Evolutionary conservation across 495 filamentous ascomycete species (phyloP).

Genomic region (Parmelia sp.): DNA sequence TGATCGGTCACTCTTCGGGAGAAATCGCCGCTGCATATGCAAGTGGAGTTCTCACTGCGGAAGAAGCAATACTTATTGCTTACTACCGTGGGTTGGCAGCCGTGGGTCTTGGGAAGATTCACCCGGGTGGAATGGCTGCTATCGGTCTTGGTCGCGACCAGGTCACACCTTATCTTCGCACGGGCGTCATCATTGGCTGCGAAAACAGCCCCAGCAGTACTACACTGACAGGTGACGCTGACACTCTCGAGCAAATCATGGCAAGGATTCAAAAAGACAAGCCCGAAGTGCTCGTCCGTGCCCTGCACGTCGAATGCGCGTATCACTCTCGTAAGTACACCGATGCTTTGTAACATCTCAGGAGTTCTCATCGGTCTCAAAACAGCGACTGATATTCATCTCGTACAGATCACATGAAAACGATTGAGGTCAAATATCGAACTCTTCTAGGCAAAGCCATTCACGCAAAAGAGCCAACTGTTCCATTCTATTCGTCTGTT

Average conservation of each 20-base stretch:
- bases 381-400: neutral
- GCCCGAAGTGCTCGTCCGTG: slow-evolving; percentile 14
- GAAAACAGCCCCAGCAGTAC: slow-evolving; percentile 6
- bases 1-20: slow-evolving; percentile 57
- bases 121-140: slow-evolving; percentile 14
- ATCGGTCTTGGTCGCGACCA: slow-evolving; percentile 10
- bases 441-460: slow-evolving; percentile 4
- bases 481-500: slow-evolving; percentile 12
- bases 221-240: slow-evolving; percentile 8
- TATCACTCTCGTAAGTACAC: slow-evolving; percentile 12
- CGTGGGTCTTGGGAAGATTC: neutral
- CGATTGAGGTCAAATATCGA: slow-evolving; percentile 2
- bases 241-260: slow-evolving; percentile 1
- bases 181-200: slow-evolving; percentile 9
- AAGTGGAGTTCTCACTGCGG: slow-evolving; percentile 41
- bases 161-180: slow-evolving; percentile 5
- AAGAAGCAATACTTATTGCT: slow-evolving; percentile 34
- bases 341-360: neutral
- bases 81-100: slow-evolving; percentile 34
- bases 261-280: neutral
- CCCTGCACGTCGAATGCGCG: slow-evolving; percentile 6
- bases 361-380: neutral
- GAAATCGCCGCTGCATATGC: slow-evolving; percentile 61
- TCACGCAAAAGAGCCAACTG: slow-evolving; percentile 7
- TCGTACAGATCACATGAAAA: slow-evolving; percentile 6